Conservation (phyloP, 352 stramenopile genomes). For the Pythium apleroticum region DNA sequence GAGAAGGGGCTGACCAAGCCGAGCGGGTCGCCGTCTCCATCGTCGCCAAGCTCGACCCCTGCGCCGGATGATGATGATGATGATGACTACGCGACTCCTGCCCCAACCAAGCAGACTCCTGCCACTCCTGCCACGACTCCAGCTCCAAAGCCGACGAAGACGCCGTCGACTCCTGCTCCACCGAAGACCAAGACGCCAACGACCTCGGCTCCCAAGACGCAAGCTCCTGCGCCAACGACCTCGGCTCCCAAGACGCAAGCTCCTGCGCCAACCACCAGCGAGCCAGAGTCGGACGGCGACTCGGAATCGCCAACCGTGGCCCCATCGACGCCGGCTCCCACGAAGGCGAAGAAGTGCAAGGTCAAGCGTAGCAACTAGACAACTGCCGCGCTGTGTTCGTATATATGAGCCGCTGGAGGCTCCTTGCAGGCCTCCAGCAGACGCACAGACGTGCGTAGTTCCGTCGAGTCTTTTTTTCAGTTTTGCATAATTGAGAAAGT, state of each 20-base stretch:
- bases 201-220: neutral
- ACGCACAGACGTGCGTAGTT: neutral
- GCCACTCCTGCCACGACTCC: neutral
- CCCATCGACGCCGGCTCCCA: neutral
- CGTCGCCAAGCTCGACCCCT: neutral
- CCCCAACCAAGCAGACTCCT: neutral
- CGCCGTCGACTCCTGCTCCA: neutral
- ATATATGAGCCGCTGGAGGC: neutral
- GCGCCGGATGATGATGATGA: neutral
- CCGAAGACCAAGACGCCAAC: neutral
- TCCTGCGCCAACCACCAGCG: neutral
- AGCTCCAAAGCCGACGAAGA: neutral
- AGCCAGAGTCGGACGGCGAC: neutral
- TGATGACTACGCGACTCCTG: neutral
- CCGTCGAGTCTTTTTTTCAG: neutral
- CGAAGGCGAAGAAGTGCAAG: neutral
- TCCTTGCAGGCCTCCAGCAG: neutral
- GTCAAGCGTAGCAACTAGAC: slow-evolving; percentile 1
- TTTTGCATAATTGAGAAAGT: slow-evolving; percentile 1
- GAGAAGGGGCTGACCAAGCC: slow-evolving; percentile 9
- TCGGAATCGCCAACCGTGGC: neutral
- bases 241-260: neutral
- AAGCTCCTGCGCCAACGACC: neutral
- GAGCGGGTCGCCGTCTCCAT: neutral
- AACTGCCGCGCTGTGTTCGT: neutral